A percentile compares a stretch with the other conserved stretches of the same genome.
Conservation (phyloP, 495 filamentous ascomycete genomes). For the Ascobolus immersus region DNA sequence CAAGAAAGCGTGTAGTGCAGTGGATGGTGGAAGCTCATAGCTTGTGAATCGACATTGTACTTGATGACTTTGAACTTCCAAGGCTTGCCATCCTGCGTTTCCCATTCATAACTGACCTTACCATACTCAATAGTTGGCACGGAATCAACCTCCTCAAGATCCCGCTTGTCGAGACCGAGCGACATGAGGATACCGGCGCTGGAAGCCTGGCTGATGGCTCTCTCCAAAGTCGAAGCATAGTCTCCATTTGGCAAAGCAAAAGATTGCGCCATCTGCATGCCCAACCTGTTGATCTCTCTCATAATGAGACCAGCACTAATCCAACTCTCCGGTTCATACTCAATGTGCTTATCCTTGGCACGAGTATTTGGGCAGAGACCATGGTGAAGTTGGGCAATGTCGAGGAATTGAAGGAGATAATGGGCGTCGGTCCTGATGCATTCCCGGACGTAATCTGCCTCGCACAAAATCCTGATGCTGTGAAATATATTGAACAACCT, state of each 20-base stretch:
- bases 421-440: slow-evolving; percentile 55
- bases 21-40: slow-evolving; percentile 93
- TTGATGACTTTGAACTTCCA: slow-evolving; percentile 41
- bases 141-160: too few relatives aligned
- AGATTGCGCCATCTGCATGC: slow-evolving; percentile 63
- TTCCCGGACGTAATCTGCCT: slow-evolving; percentile 62
- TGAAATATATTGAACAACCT: slow-evolving; percentile 93
- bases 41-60: slow-evolving; percentile 63
- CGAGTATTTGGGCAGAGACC: slow-evolving; percentile 86
- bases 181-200: slow-evolving; percentile 62
- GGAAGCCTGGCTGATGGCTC: slow-evolving; percentile 51
- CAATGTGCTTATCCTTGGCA: slow-evolving; percentile 81
- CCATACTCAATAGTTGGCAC: too few relatives aligned
- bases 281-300: slow-evolving; percentile 76
- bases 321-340: slow-evolving; percentile 96
- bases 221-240: slow-evolving; percentile 33
- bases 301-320: slow-evolving; percentile 87
- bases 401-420: slow-evolving; percentile 81
- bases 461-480: slow-evolving; percentile 71
- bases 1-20: slow-evolving; percentile 94
- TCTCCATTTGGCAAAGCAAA: slow-evolving; percentile 38
- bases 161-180: slow-evolving; percentile 66
- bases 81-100: slow-evolving; percentile 17
- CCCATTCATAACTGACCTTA: too few relatives aligned
- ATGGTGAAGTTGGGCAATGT: slow-evolving; percentile 83